phyloP scores from a whole-genome alignment of 768 basidiomycete genomes.

The Boletus subcaerulescens region DNA sequence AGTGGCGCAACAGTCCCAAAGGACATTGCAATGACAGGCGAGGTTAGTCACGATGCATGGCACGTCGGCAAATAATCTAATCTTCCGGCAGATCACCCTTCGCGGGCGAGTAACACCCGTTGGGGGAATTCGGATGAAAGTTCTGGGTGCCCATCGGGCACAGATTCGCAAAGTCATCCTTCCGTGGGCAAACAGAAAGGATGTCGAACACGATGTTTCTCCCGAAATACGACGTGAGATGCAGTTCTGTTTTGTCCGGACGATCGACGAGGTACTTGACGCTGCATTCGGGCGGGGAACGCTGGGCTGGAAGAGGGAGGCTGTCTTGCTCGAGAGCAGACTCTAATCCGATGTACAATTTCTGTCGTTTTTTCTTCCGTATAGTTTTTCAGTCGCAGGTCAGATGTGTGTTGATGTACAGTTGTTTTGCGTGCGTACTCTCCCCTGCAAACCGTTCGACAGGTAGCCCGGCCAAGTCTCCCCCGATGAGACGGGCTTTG shows the following conservation, averaged over 20 bases:
- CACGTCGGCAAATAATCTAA: neutral
- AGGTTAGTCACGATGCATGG: constrained; percentile 41
- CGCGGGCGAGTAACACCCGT: constrained; percentile 80
- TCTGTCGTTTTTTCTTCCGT: neutral
- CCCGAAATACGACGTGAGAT: constrained; percentile 69
- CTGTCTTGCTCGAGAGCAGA: constrained; percentile 52
- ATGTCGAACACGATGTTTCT: constrained; percentile 84
- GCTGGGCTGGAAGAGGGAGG: constrained; percentile 60
- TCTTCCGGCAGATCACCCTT: constrained; percentile 60
- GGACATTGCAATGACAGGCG: constrained; percentile 86
- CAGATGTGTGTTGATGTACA: neutral
- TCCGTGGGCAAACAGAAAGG: constrained; percentile 81
- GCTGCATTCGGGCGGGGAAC: constrained; percentile 76
- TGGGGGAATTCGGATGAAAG: constrained; percentile 89
- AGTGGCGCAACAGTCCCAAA: constrained; percentile 72
- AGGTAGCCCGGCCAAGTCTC: neutral
- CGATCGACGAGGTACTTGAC: constrained; percentile 75
- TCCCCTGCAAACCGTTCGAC: neutral
- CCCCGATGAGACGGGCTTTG: too few relatives aligned
- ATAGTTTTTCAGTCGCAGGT: neutral
- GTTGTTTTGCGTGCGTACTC: neutral
- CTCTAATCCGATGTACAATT: constrained; percentile 31
- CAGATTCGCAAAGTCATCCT: constrained; percentile 81
- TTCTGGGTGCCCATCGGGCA: constrained; percentile 87
- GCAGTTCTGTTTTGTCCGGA: constrained; percentile 79